Base-by-base conservation (phyloP, 352 stramenopile species). In the Phytophthora aleatoria region DNA sequence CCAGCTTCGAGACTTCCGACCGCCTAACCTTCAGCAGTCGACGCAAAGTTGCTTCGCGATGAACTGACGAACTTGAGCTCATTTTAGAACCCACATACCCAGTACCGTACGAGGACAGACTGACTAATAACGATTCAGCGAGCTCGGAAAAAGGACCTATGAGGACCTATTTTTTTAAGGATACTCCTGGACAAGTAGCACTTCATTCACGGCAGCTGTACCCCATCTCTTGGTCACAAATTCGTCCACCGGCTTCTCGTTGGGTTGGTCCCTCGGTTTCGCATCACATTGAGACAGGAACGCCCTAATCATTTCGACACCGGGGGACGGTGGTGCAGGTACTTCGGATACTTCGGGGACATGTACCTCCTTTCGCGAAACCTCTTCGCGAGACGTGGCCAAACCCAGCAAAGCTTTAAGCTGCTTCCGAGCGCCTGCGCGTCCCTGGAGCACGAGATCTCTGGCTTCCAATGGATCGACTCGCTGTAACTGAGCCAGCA, bases 381-480 rank as follows among this genome's bases (percentile, higher is more conserved):
- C 13, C 5, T 58, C 64, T 1, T 69, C 58, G 1, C 64, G 58
- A 41, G 51, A 64, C 3, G 64, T 72, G n/a, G 44, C 31, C 16
- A 73, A 42, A 8, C 50, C 44, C 2, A 74, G 48, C 6, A 67
- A 4, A 1, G 30, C 15, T 30, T 67, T 74, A 2, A 77, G 53
- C 6, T 74, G 69, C 48, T 73, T 76, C 2, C 72, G 69, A 5
- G 83, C 79, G 1, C 73, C 71, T 13, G 30, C 28, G 9, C 67
- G 64, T 3, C 75, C 76, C 7, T 71, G 69, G 0, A 59, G 50
- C 4, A 90, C 71, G 35, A 90, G 77, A 38, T 86, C 56, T 57
- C 86, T 87, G 24, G 77, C 74, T 28, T 90, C 77, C 3, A 90
- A 59, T 16, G 76, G 63, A 57, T 89, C 79, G 1, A 90, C 28